A percentile compares a stretch with the other conserved stretches of the same genome.
Conservation (phyloP, 768 basidiomycete species). For the Dentipellis fragilis region DNA sequence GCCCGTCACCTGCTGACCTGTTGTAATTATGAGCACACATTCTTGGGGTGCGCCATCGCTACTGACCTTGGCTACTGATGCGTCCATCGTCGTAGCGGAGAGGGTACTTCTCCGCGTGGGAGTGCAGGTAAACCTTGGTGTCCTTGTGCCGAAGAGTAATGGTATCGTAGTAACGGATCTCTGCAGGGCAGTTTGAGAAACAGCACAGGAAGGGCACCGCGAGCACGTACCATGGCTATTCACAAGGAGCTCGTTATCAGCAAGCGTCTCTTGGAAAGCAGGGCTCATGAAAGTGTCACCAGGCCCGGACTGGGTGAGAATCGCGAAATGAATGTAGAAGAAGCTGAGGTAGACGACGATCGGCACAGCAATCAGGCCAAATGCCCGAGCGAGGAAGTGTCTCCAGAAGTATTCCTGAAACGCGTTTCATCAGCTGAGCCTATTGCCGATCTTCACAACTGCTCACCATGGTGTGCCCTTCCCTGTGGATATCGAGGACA, state of each 20-base stretch:
- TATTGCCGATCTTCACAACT: background rate
- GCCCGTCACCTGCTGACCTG: constrained; percentile 93
- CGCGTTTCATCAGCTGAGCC: background rate
- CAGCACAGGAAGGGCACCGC: constrained; percentile 1
- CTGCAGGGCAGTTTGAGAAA: constrained; percentile 29
- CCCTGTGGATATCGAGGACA: constrained; percentile 75
- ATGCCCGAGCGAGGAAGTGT: constrained; percentile 79
- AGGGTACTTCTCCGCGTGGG: constrained; percentile 85
- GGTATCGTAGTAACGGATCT: constrained; percentile 88
- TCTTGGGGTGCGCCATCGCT: background rate
- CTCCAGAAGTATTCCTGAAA: constrained; percentile 59
- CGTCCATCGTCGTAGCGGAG: constrained; percentile 93
- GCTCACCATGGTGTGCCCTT: constrained; percentile 58
- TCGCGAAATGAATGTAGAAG: constrained; percentile 91
- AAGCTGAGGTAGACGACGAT: constrained; percentile 86
- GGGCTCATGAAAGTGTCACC: constrained; percentile 98
- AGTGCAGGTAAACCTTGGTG: constrained; percentile 89
- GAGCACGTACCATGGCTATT: constrained; percentile 72
- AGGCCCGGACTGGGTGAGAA: constrained; percentile 81
- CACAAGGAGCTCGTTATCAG: constrained; percentile 84
- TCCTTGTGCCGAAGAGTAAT: constrained; percentile 86
- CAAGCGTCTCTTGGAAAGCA: constrained; percentile 91
- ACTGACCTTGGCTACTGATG: constrained; percentile 79
- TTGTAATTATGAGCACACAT: background rate
- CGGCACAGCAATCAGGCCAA: constrained; percentile 84